Base-by-base conservation (phyloP, 805 yeast genomes). In the Yarrowia bubula region DNA sequence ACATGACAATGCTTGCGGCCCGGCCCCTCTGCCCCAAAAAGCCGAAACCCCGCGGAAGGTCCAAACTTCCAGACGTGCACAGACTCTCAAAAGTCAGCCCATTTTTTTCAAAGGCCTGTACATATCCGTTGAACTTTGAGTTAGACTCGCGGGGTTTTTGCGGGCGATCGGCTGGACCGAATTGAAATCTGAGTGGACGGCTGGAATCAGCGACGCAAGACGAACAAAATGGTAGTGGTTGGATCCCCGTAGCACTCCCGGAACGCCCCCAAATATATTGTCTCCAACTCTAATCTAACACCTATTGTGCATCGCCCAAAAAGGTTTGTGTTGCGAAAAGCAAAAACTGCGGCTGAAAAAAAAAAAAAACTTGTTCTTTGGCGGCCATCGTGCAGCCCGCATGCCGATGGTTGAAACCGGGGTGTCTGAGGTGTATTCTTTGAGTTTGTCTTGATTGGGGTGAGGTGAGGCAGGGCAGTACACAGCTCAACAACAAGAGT, bases 121-220 rank as follows among this genome's bases (percentile, higher is more conserved):
- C 60, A 51, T 51, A 51, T 51, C 60, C 60, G 60, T 51, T 51
- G 60, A 51, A 51, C 60, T 44, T 51, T 51, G 60, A 51, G 60
- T 22, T 51, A 35, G 42, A 28, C 8, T 3, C 5, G 10, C 15
- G 11, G 6, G 31, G 8, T 22, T 13, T 14, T 44, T 7, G 10
- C 17, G 7, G 10, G 15, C 18, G 32, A 43, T 42, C 46, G 46
- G 46, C 46, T n/a, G 13, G 43, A 13, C 17, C 8, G 18, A 8
- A 39, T n/a, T 22, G 48, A 28, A 28, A 44, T 6, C 22, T 5
- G 17, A 3, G 48, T 44, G 18, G 8, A 14, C 13, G 1, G 22
- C 33, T 22, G 5, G 28, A 22, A 22, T 22, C 28, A 22, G 28
- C 28, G 5, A 22, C 4, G 5, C 28, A 22, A 22, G 28, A 22